Evolutionary conservation across 202 grass and related monocot genomes (phyloP), one percentile per base, ranked within the genome.

Genomic region (Schoenoplectus tabernaemontani): DNA sequence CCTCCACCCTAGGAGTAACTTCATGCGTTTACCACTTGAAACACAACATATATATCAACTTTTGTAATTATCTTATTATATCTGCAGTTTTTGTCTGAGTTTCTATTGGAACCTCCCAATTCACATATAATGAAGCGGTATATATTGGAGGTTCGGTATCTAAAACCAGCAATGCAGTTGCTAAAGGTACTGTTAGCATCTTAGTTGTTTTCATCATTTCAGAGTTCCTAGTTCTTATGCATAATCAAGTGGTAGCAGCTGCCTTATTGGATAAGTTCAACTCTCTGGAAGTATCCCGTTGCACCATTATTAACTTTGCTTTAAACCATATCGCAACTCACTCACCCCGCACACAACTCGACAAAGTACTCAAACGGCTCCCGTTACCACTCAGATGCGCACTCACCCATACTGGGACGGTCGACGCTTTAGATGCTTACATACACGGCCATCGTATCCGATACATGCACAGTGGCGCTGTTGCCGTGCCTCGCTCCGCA

Each of bases 51-150:
- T 33, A 75, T 75, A 54, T n/a, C n/a, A 75, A 54, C 19, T 69
- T 43, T 15, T 69, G 37, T 26, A 26, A 44, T n/a, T 81, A 73
- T 80, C 78, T 44, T 81, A 38, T 44, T 61, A 60, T 51, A 26
- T 85, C 38, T 58, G 19, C 90, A 99, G 96, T 92, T 99, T 89
- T 90, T 96, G 68, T 99, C 96, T 47, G 96, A 99, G 80, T 99
- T 99, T 84, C 88, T 99, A 42, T 83, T 99, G 86, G 96, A 93
- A 73, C 76, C 88, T 42, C 86, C 92, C 58, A 99, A 99, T 89
- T 61, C 88, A 82, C 96, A 93, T 88, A 95, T 92, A 83, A 96
- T 99, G 96, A 99, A 99, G 85, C 86, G 90, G 41, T 99, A 91
- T 70, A 99, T 99, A 88, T 72, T 86, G 80, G 96, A 99, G 87